These are phyloP conservation scores for Kodamaea jinghongensis DNA, from an alignment of 805 yeast species.

Conservation along the genomic window DNA sequence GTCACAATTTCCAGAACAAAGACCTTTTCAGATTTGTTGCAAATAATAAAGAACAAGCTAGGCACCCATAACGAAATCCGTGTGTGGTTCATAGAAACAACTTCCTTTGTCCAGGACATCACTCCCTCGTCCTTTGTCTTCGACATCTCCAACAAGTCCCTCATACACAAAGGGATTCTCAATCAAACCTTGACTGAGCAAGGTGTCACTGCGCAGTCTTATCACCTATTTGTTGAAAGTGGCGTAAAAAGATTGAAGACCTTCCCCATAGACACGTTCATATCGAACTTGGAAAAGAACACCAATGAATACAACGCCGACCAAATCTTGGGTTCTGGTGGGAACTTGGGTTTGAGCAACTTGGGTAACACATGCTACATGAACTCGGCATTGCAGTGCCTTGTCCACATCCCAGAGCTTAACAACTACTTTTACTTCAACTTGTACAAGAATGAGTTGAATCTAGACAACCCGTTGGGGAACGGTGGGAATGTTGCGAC, in stretches of 20 bases:
- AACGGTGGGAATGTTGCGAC: slow-evolving; percentile 77
- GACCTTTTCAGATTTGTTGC: slow-evolving; percentile 33
- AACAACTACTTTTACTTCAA: slow-evolving; percentile 69
- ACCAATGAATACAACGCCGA: too few relatives aligned
- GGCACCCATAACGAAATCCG: slow-evolving; percentile 20
- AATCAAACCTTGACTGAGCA: slow-evolving; percentile 27
- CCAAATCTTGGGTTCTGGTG: slow-evolving; percentile 29
- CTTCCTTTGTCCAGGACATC: slow-evolving; percentile 21
- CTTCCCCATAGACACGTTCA: slow-evolving; percentile 6
- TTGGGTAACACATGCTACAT: slow-evolving; percentile 91
- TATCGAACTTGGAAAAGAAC: not conserved
- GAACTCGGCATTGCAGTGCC: slow-evolving; percentile 92
- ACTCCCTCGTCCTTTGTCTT: slow-evolving; percentile 25
- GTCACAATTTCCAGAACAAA: slow-evolving; percentile 30
- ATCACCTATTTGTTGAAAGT: slow-evolving; percentile 31
- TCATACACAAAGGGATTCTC: slow-evolving; percentile 25
- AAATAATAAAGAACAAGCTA: slow-evolving; percentile 18
- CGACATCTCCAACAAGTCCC: slow-evolving; percentile 26
- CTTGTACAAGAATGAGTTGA: slow-evolving; percentile 63
- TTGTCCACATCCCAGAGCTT: slow-evolving; percentile 82
- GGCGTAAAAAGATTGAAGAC: slow-evolving; percentile 15
- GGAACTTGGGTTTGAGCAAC: slow-evolving; percentile 58
- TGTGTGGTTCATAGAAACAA: slow-evolving; percentile 36
- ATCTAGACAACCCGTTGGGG: slow-evolving; percentile 79
- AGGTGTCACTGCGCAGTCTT: slow-evolving; percentile 22